Conservation (phyloP, 2,329 filamentous ascomycete genomes). For the Aspergillus aculeatus region DNA sequence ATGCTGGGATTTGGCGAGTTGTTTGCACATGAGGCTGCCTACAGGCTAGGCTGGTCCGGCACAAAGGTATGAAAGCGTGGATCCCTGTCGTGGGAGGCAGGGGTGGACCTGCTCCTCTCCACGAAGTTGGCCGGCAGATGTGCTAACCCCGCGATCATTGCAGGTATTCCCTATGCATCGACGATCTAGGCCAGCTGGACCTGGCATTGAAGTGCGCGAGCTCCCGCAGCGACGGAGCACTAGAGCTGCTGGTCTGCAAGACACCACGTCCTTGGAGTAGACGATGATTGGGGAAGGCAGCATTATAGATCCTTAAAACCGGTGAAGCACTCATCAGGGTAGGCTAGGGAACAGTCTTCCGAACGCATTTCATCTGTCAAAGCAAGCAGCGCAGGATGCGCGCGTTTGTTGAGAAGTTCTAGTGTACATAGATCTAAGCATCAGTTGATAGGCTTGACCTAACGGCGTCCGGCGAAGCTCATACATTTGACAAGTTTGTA, state of each 20-base stretch:
- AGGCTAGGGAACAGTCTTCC: not conserved
- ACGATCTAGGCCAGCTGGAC: constrained; percentile 67
- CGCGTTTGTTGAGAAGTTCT: constrained; percentile 3
- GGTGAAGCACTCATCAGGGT: not conserved
- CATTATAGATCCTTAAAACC: constrained; percentile 10
- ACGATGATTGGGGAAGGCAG: constrained; percentile 2
- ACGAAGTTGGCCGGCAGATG: not conserved
- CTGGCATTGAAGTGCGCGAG: constrained; percentile 77
- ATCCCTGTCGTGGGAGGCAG: not conserved
- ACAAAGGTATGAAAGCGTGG: constrained; percentile 70
- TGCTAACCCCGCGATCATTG: not conserved
- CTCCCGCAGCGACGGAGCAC: constrained; percentile 56
- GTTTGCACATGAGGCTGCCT: constrained; percentile 94
- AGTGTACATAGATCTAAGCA: constrained; percentile 37
- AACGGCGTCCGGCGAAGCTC: constrained; percentile 32
- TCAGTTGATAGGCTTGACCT: constrained; percentile 22
- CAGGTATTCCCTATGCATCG: constrained; percentile 63
- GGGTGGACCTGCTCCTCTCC: not conserved
- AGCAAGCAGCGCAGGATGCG: not conserved
- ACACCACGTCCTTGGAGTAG: constrained; percentile 68
- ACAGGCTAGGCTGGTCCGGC: constrained; percentile 85
- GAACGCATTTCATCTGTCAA: constrained; percentile 4
- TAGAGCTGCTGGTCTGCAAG: constrained; percentile 57
- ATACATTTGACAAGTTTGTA: constrained; percentile 5
- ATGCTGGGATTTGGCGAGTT: constrained; percentile 98